Percentiles rank a stretch among this genome's conserved stretches.
phyloP scores from a whole-genome alignment of 306 rosid species.

The Cicer bijugum region DNA sequence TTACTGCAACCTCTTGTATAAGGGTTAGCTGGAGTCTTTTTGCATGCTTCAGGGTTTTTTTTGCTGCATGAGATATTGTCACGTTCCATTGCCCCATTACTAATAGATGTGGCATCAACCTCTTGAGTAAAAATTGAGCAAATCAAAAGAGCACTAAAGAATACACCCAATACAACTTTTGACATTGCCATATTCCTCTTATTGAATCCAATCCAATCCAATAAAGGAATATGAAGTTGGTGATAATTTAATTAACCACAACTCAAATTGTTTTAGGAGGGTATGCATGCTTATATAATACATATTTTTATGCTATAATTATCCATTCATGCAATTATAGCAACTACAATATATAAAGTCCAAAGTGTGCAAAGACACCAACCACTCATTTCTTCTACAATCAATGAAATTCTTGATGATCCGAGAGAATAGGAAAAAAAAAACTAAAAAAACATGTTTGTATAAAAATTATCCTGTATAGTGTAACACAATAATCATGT shows the following conservation, averaged over 20 bases:
- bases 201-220: too few relatives aligned
- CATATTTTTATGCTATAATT: not conserved
- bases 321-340: not conserved
- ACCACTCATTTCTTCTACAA: not conserved
- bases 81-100: not conserved
- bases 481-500: too few relatives aligned
- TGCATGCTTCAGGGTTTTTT: not conserved
- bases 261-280: not conserved
- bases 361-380: not conserved
- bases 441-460: too few relatives aligned
- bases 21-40: not conserved
- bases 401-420: not conserved
- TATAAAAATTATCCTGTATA: not conserved
- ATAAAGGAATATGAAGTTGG: not conserved
- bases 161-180: not conserved
- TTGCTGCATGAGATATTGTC: conserved; percentile 5
- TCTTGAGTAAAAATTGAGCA: not conserved
- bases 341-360: not conserved
- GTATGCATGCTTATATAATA: conserved; percentile 3
- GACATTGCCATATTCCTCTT: conserved; percentile 7
- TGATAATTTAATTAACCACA: not conserved
- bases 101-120: not conserved
- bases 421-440: not conserved
- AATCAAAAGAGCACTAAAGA: conserved; percentile 6
- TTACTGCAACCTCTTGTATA: conserved; percentile 1